A percentile compares a stretch with the other conserved stretches of the same genome.
Evolutionary conservation across 345 rosid genomes (phyloP).

Genomic region (Balakata baccata): DNA sequence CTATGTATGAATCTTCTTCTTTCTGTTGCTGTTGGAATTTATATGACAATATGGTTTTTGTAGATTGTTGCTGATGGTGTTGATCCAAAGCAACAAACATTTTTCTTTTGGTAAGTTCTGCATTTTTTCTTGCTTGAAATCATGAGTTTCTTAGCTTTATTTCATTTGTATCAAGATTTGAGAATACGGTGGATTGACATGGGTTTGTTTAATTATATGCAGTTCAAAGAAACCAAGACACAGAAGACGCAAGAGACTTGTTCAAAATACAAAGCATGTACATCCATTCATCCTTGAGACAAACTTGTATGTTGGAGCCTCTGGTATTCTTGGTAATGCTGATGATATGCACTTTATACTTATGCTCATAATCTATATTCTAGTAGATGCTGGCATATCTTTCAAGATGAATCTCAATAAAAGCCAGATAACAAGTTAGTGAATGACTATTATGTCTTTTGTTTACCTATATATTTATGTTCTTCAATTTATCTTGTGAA

Average conservation of each 20-base stretch:
- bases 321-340: slow-evolving; percentile 54
- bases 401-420: not conserved
- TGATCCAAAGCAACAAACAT: slow-evolving; percentile 93
- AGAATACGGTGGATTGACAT: slow-evolving; percentile 9
- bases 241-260: slow-evolving; percentile 48
- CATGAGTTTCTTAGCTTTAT: slow-evolving; percentile 14
- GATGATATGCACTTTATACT: slow-evolving; percentile 42
- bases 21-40: slow-evolving; percentile 8
- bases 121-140: not conserved
- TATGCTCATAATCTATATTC: not conserved
- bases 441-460: not conserved
- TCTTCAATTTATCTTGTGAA: not conserved
- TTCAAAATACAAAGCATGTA: slow-evolving; percentile 58
- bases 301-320: slow-evolving; percentile 38
- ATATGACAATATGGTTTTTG: slow-evolving; percentile 24
- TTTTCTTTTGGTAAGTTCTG: slow-evolving; percentile 64
- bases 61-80: slow-evolving; percentile 70
- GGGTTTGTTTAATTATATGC: slow-evolving; percentile 17
- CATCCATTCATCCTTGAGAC: slow-evolving; percentile 53
- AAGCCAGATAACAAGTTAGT: not conserved
- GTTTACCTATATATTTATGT: not conserved
- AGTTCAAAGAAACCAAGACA: slow-evolving; percentile 72
- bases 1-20: not conserved
- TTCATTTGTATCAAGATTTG: slow-evolving; percentile 5
- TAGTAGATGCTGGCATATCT: not conserved